A percentile compares a stretch with the other conserved stretches of the same genome.
Evolutionary conservation across 1,139 yeast species (phyloP).

Genomic region (Citeromyces hawaiiensis): DNA sequence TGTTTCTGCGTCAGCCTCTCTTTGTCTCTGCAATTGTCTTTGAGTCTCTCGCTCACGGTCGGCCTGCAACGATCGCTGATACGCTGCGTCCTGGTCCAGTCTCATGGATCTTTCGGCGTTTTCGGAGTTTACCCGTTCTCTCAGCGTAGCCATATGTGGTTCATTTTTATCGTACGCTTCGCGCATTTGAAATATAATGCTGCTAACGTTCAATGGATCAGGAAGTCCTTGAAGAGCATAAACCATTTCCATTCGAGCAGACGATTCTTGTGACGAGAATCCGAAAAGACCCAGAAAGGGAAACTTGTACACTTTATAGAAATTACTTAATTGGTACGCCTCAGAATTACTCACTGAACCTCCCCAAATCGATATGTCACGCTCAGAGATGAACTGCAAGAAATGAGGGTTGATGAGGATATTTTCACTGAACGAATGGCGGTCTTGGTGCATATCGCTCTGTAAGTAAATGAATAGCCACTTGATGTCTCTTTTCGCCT

Average conservation of each 20-base stretch:
- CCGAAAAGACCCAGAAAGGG: conserved; percentile 70
- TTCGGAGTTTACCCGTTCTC: conserved; percentile 48
- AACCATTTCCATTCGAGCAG: conserved; percentile 43
- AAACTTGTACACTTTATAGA: conserved; percentile 57
- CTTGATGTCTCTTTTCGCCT: conserved; percentile 53
- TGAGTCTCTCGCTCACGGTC: conserved; percentile 32
- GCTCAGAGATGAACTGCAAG: conserved; percentile 34
- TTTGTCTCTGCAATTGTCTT: conserved; percentile 14
- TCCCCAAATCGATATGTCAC: conserved; percentile 65
- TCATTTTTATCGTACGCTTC: conserved; percentile 39
- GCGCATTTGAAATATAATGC: conserved; percentile 26
- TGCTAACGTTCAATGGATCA: conserved; percentile 6
- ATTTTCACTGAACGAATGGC: conserved; percentile 37
- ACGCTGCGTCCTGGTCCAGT: conserved; percentile 70
- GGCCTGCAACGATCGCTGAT: conserved; percentile 49
- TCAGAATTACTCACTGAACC: conserved; percentile 76
- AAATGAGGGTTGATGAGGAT: conserved; percentile 44
- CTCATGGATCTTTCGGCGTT: conserved; percentile 48
- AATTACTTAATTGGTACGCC: conserved; percentile 72
- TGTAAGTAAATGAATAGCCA: conserved; percentile 67
- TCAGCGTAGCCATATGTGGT: conserved; percentile 43
- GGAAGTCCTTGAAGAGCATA: conserved; percentile 52
- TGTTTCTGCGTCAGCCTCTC: conserved; percentile 9
- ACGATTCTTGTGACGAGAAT: conserved; percentile 47
- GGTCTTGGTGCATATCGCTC: conserved; percentile 58